phyloP scores from a whole-genome alignment of 164 flowering plant species.

The Macadamia tetraphylla region DNA sequence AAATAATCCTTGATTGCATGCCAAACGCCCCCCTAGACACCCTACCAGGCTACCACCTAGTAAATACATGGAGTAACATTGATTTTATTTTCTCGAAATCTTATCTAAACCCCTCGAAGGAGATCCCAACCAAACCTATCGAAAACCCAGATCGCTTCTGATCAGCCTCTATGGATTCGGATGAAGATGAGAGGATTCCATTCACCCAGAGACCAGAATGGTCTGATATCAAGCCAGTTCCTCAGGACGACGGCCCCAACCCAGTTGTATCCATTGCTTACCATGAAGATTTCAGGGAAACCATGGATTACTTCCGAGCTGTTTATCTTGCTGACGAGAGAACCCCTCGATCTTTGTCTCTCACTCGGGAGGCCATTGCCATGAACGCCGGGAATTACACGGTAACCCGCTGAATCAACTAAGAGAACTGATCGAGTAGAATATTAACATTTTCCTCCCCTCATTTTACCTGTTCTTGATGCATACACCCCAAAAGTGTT shows the following conservation, averaged over 20 bases:
- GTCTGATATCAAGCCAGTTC: constrained; percentile 70
- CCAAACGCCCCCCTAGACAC: too few species aligned
- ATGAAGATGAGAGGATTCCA: constrained; percentile 36
- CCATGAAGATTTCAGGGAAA: constrained; percentile 64
- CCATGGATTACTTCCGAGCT: constrained; percentile 93
- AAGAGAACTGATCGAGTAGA: not conserved
- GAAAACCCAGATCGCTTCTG: not conserved
- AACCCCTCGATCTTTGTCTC: constrained; percentile 58
- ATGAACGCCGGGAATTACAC: constrained; percentile 86
- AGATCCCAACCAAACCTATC: not conserved
- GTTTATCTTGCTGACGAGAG: constrained; percentile 65
- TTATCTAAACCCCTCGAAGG: too few species aligned
- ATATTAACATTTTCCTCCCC: not conserved
- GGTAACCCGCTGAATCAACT: constrained; percentile 22
- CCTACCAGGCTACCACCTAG: too few species aligned
- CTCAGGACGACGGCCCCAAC: constrained; percentile 86
- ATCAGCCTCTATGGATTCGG: constrained; percentile 23
- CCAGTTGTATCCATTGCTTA: constrained; percentile 90
- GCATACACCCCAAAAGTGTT: too few species aligned
- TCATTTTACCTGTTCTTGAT: too few species aligned
- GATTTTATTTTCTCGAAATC: too few species aligned
- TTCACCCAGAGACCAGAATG: constrained; percentile 59
- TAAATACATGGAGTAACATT: too few species aligned
- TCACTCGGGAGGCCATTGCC: constrained; percentile 60
- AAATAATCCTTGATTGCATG: too few species aligned